Conservation (phyloP, 2,329 filamentous ascomycete species). For the Aureobasidium musti region DNA sequence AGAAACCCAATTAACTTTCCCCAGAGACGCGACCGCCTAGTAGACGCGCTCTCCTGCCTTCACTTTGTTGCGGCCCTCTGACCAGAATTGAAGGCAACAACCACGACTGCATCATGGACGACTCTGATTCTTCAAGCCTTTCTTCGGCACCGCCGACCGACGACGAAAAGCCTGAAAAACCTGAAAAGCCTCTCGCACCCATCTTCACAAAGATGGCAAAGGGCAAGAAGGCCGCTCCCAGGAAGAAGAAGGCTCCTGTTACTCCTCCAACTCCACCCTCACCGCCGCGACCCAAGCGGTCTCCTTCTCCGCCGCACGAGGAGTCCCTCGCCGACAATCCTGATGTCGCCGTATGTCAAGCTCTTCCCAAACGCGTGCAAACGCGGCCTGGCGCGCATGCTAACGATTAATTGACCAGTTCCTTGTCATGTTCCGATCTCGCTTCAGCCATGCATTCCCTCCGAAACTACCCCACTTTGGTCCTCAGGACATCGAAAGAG, state of each 20-base stretch:
- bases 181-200: too few relatives aligned
- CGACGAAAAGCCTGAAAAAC: conserved; percentile 58
- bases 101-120: conserved; percentile 48
- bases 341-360: conserved; percentile 79
- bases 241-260: conserved; percentile 45
- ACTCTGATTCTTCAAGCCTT: conserved; percentile 59
- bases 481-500: conserved; percentile 90
- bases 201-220: conserved; percentile 41
- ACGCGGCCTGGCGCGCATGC: conserved; percentile 46
- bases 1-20: neutral
- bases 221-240: conserved; percentile 23
- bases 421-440: conserved; percentile 95
- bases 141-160: conserved; percentile 62
- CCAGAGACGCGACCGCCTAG: neutral
- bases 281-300: conserved; percentile 61
- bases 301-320: conserved; percentile 87
- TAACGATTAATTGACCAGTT: conserved; percentile 62
- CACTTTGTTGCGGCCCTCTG: conserved; percentile 7
- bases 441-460: conserved; percentile 86
- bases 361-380: conserved; percentile 35
- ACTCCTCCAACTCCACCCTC: conserved; percentile 54
- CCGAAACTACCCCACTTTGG: conserved; percentile 86
- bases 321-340: conserved; percentile 86
- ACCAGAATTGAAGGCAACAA: conserved; percentile 11
- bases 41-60: conserved; percentile 16